These are phyloP conservation scores for Acer campestre DNA, from an alignment of 345 rosid species.

Conservation along the genomic window DNA sequence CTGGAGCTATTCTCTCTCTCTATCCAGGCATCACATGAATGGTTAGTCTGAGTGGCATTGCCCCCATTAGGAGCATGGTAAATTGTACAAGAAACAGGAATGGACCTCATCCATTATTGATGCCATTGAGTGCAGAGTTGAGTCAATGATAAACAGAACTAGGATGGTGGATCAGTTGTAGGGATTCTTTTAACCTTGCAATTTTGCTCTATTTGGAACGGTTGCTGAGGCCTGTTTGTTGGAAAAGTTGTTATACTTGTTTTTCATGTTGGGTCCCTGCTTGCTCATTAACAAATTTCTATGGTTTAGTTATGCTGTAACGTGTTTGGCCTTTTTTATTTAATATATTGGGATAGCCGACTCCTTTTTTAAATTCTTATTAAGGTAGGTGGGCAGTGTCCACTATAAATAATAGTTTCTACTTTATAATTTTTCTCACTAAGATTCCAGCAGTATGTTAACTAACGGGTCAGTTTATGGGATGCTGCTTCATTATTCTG, in stretches of 20 bases:
- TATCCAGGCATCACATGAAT: too few relatives aligned
- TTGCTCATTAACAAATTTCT: background rate
- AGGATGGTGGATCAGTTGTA: background rate
- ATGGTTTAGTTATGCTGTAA: background rate
- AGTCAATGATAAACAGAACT: background rate
- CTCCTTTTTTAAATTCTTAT: background rate
- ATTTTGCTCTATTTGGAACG: background rate
- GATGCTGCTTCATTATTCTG: constrained; percentile 18
- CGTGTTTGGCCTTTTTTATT: background rate
- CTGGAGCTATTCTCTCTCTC: too few relatives aligned
- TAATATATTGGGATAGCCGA: too few relatives aligned
- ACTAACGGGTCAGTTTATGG: background rate
- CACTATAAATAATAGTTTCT: background rate
- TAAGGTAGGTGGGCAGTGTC: background rate
- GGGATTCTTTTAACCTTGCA: background rate
- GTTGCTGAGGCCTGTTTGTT: background rate
- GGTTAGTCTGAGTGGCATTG: too few relatives aligned
- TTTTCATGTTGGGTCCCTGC: background rate
- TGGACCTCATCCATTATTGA: background rate
- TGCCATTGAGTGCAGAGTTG: background rate
- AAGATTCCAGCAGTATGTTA: background rate
- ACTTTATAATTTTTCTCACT: background rate
- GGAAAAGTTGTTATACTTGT: background rate
- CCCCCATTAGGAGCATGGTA: background rate
- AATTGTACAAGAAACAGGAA: background rate